A percentile compares a stretch with the other conserved stretches of the same genome.
phyloP scores from a whole-genome alignment of 345 rosid species.

The Turnera subulata region DNA sequence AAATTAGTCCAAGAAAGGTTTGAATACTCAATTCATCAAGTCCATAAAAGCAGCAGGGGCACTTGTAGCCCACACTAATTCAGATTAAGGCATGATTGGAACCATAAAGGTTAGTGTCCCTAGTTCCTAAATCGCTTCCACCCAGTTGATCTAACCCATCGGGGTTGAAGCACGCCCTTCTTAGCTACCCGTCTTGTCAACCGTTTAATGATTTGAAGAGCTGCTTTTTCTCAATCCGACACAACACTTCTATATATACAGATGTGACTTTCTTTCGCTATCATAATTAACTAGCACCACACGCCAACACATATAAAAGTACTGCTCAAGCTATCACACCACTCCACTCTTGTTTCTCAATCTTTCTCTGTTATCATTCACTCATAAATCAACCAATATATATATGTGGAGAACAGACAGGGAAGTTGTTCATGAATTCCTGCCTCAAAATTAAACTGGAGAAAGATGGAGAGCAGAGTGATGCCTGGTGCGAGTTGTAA shows the following conservation, averaged over 20 bases:
- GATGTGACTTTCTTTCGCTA: conserved; percentile 36
- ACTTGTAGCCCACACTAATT: too few species aligned
- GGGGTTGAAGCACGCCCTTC: conserved; percentile 13
- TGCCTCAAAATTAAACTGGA: conserved; percentile 53
- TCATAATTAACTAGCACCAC: too few species aligned
- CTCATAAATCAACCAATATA: background rate
- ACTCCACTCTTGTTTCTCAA: conserved; percentile 17
- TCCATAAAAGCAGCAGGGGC: too few species aligned
- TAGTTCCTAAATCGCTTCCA: too few species aligned
- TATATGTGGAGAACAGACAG: conserved; percentile 29
- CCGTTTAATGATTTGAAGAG: conserved; percentile 36
- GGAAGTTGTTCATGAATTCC: conserved; percentile 37
- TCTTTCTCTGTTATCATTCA: background rate
- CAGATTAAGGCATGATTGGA: too few species aligned
- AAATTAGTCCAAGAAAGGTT: too few species aligned
- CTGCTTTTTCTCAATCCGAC: conserved; percentile 18
- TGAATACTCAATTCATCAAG: too few species aligned
- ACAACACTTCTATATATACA: background rate
- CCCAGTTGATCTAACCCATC: too few species aligned
- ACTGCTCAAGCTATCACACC: too few species aligned
- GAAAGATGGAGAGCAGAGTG: conserved; percentile 43
- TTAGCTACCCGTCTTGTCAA: conserved; percentile 42
- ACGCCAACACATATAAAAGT: too few species aligned
- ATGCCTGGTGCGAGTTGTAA: conserved; percentile 41
- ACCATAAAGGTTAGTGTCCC: too few species aligned